A percentile compares a stretch with the other conserved stretches of the same genome.
Conservation (phyloP, 805 yeast genomes). For the Candida tallmaniae region DNA sequence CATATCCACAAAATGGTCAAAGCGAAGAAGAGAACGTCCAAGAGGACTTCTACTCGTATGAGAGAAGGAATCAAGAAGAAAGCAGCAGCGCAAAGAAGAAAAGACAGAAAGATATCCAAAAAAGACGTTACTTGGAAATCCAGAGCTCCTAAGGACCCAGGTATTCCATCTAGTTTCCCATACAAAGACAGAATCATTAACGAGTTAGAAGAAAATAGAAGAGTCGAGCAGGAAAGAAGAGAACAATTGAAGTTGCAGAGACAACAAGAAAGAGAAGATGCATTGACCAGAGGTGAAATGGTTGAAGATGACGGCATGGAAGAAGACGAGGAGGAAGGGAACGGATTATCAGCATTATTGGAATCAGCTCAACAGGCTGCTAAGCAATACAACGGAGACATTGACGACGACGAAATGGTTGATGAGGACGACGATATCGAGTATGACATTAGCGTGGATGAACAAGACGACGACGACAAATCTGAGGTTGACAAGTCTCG, state of each 20-base stretch:
- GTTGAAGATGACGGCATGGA: slow-evolving; percentile 36
- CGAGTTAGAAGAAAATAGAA: slow-evolving; percentile 63
- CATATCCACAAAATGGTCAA: slow-evolving; percentile 17
- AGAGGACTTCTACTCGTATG: slow-evolving; percentile 88
- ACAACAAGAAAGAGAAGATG: slow-evolving; percentile 43
- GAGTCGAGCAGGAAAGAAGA: slow-evolving; percentile 51
- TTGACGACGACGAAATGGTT: slow-evolving; percentile 28
- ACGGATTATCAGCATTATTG: slow-evolving; percentile 75
- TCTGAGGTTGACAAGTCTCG: slow-evolving; percentile 67
- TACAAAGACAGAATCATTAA: slow-evolving; percentile 79
- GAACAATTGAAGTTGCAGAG: slow-evolving; percentile 46
- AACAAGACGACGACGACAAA: slow-evolving; percentile 37
- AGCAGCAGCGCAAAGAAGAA: slow-evolving; percentile 86
- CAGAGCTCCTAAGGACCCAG: slow-evolving; percentile 78
- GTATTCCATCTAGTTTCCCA: slow-evolving; percentile 93
- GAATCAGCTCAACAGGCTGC: slow-evolving; percentile 92
- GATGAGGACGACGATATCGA: slow-evolving; percentile 37
- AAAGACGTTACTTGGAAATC: slow-evolving; percentile 94
- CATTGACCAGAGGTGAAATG: slow-evolving; percentile 33
- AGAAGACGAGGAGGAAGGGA: slow-evolving; percentile 35
- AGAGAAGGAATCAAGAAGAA: slow-evolving; percentile 96
- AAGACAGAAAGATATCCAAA: slow-evolving; percentile 76
- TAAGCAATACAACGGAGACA: slow-evolving; percentile 60
- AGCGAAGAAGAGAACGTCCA: slow-evolving; percentile 67
- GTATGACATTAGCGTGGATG: slow-evolving; percentile 20